Percentiles rank a stretch among this genome's conserved stretches.
Evolutionary conservation across 805 yeast species (phyloP).

Genomic region (Candida coquimbonensis): DNA sequence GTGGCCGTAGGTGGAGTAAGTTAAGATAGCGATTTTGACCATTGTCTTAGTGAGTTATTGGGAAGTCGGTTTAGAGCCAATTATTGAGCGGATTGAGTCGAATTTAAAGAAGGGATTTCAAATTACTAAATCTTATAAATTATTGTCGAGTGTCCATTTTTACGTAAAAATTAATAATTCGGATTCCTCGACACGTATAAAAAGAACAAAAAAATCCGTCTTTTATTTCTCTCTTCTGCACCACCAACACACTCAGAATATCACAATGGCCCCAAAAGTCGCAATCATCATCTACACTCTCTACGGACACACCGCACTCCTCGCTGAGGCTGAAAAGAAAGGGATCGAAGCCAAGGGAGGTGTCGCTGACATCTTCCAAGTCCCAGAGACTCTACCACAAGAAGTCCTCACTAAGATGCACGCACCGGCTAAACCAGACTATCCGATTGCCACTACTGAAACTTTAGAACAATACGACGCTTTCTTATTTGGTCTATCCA

Average conservation of each 20-base stretch:
- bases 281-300: constrained; percentile 67
- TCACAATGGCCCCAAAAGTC: constrained; percentile 27
- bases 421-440: constrained; percentile 52
- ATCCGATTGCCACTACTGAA: constrained; percentile 51
- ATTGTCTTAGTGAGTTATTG: not conserved
- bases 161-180: not conserved
- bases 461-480: constrained; percentile 66
- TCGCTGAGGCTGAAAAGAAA: constrained; percentile 60
- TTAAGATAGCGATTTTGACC: constrained; percentile 39
- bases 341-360: constrained; percentile 70
- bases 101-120: too few relatives aligned
- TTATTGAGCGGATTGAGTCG: too few relatives aligned
- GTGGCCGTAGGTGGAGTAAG: constrained; percentile 81
- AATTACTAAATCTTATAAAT: not conserved
- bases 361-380: constrained; percentile 63
- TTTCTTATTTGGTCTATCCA: constrained; percentile 77
- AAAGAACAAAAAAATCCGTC: not conserved
- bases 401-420: constrained; percentile 53
- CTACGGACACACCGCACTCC: constrained; percentile 65
- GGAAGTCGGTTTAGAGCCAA: too few relatives aligned
- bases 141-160: too few relatives aligned
- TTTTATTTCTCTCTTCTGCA: too few relatives aligned
- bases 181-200: not conserved
- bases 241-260: not conserved
- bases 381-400: constrained; percentile 67